Conservation (phyloP, 106 monocot species). For the Ottelia alismoides region DNA sequence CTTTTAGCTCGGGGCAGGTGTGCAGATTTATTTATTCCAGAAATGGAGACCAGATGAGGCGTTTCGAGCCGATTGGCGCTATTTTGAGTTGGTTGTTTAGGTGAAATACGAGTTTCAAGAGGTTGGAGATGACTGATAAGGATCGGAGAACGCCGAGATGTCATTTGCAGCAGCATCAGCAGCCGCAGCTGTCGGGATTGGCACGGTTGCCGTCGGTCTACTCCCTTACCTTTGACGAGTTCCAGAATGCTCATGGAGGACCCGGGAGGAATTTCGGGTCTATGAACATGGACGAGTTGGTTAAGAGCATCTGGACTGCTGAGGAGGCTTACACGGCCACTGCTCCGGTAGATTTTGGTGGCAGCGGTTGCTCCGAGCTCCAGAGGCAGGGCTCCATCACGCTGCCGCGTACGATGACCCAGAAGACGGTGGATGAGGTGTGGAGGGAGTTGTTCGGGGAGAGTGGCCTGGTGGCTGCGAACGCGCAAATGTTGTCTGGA, state of each 20-base stretch:
- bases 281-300: conserved; percentile 20
- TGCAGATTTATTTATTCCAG: no score
- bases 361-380: conserved; percentile 7
- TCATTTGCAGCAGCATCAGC: no score
- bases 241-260: conserved; percentile 9
- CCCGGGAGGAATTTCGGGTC: conserved; percentile 12
- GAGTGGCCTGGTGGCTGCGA: background rate
- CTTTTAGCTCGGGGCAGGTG: no score
- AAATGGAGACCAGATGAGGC: no score
- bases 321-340: no score
- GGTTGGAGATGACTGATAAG: background rate
- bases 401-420: conserved; percentile 34
- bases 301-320: conserved; percentile 10
- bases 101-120: conserved; percentile 9
- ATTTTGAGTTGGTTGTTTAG: no score
- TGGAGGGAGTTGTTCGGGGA: conserved; percentile 45
- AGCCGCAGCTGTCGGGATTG: conserved; percentile 5
- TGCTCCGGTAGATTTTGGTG: no score
- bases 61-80: no score
- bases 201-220: conserved; percentile 11
- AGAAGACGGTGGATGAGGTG: conserved; percentile 80
- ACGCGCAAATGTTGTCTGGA: background rate
- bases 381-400: conserved; percentile 30
- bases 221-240: conserved; percentile 13
- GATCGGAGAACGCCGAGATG: background rate